Conservation (phyloP, 2,329 filamentous ascomycete species). For the Exophiala viscosa region DNA sequence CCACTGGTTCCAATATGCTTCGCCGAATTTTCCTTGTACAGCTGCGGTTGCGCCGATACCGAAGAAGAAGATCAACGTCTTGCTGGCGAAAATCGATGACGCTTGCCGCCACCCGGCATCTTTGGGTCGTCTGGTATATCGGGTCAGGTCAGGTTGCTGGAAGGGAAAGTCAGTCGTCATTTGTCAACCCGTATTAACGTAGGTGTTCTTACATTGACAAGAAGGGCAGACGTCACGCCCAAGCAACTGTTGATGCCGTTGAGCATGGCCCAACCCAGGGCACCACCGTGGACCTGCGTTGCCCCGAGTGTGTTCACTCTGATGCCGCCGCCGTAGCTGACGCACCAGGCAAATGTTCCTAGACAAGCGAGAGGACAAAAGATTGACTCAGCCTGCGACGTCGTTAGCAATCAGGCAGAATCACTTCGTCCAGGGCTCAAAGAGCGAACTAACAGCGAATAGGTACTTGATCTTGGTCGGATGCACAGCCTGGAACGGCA, state of each 20-base stretch:
- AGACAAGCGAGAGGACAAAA: not conserved
- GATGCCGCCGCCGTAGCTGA: not conserved
- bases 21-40: conserved; percentile 34
- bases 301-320: not conserved
- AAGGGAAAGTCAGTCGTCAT: not conserved
- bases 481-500: conserved; percentile 37
- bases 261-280: not conserved
- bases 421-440: conserved; percentile 32
- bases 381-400: not conserved
- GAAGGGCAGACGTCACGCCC: not conserved
- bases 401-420: not conserved
- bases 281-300: not conserved
- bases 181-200: not conserved
- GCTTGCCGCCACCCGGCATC: conserved; percentile 4
- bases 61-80: conserved; percentile 41
- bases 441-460: conserved; percentile 27
- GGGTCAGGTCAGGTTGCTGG: not conserved
- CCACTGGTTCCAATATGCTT: conserved; percentile 46
- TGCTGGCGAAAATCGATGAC: conserved; percentile 34
- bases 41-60: conserved; percentile 41
- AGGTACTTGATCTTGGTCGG: conserved; percentile 29
- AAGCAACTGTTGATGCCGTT: not conserved
- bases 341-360: not conserved
- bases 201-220: not conserved
- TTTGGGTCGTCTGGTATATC: not conserved